Conservation (phyloP, 768 basidiomycete species). For the Coprinopsis strossmayeri region DNA sequence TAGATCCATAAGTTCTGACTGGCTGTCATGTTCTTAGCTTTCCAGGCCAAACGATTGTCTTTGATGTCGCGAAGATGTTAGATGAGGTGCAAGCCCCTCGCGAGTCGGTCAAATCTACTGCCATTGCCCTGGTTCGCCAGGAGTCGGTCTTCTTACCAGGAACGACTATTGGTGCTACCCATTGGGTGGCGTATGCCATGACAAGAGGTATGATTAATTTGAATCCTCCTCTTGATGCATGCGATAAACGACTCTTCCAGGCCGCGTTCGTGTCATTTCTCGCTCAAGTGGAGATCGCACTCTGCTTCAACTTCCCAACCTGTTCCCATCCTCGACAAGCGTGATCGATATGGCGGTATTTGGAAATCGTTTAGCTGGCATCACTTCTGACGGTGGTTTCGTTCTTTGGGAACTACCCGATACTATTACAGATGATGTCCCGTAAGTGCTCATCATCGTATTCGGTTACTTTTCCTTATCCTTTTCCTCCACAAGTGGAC, state of each 20-base stretch:
- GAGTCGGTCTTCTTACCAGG: conserved; percentile 81
- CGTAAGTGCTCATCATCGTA: conserved; percentile 42
- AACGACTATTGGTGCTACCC: conserved; percentile 83
- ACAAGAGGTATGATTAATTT: conserved; percentile 51
- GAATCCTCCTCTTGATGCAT: not conserved
- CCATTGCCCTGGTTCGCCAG: conserved; percentile 83
- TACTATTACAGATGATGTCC: conserved; percentile 78
- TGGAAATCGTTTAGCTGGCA: conserved; percentile 75
- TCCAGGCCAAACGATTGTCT: conserved; percentile 61
- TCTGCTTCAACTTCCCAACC: conserved; percentile 63
- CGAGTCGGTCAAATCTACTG: conserved; percentile 81
- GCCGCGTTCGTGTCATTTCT: conserved; percentile 83
- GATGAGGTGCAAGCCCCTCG: conserved; percentile 71
- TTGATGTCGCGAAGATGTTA: conserved; percentile 68
- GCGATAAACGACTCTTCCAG: conserved; percentile 22
- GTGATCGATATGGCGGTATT: conserved; percentile 85
- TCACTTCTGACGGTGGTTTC: conserved; percentile 85
- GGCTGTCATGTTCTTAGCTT: conserved; percentile 29
- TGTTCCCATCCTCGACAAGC: conserved; percentile 56
- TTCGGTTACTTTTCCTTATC: conserved; percentile 4
- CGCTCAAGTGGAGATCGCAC: conserved; percentile 85
- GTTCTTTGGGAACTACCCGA: conserved; percentile 86
- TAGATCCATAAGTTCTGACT: conserved; percentile 6
- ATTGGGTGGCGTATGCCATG: conserved; percentile 93
- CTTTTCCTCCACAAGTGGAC: conserved; percentile 50